Base-by-base conservation (phyloP, 2,329 filamentous ascomycete genomes). In the Colletotrichum neosansevieriae region DNA sequence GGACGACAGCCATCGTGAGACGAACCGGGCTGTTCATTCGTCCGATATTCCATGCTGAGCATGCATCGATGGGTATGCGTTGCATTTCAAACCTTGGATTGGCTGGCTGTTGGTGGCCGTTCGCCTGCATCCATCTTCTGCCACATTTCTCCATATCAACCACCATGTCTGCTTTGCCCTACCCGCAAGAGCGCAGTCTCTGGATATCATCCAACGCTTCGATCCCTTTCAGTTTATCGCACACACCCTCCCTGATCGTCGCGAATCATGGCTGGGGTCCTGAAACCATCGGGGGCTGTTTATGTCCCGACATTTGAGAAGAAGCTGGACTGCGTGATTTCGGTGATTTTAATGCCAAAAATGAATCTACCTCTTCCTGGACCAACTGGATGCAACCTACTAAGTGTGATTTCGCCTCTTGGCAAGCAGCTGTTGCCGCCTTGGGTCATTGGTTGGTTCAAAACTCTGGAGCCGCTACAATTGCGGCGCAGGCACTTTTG, bases 21-120 rank as follows among this genome's bases (percentile, higher is more conserved):
- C 49, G 61, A 57, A 66, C 61, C 42, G 21, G 66, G 66, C 42
- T 65, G 13, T 44, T 57, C 54, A 69, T 69, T 69, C 66, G 66
- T 59, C 65, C 56, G 54, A 66, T 66, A 49, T 56, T 59, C 54
- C 49, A 65, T 60, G 34, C 40, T 15, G 54, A 32, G 32, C 49
- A 34, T 65, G 49, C 61, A 42, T 44, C n/a, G 42, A 69, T 66
- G 61, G 54, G 50, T 21, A 44, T 59, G 54, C 49, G 61, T 57
- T 42, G 42, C 61, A 68, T 47, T 47, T 54, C 29, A 38, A 38
- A 49, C 12, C 21, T 21, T 21, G 21, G 21, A 21, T 21, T 21
- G 21, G 21, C 10, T 21, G 21, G 21, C 10, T 13, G 45, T 36
- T 54, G 34, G 24, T 24, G 38, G 59, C 49, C 59, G 38, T 36